Evolutionary conservation across 352 stramenopile genomes (phyloP).

Genomic region (Phytophthora syringae): DNA sequence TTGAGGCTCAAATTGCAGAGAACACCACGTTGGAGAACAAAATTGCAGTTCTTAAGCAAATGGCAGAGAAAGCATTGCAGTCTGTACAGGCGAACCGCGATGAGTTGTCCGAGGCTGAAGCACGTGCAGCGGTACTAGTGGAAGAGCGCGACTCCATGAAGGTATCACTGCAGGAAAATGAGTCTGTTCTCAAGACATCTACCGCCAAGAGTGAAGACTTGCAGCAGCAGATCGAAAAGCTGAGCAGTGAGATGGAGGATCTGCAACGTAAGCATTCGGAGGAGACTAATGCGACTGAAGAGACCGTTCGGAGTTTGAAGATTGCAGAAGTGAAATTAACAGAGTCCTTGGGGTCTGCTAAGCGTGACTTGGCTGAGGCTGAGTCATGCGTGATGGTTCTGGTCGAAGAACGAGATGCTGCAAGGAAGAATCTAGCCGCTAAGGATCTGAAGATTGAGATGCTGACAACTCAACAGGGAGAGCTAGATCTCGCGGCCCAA

Average conservation of each 20-base stretch:
- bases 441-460: constrained; percentile 49
- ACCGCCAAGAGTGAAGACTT: constrained; percentile 20
- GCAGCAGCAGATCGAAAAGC: constrained; percentile 30
- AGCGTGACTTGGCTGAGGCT: constrained; percentile 35
- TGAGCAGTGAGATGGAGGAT: constrained; percentile 25
- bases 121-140: constrained; percentile 20
- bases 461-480: constrained; percentile 40
- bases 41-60: constrained; percentile 34
- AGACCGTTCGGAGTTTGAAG: constrained; percentile 26
- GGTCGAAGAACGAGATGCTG: constrained; percentile 40
- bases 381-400: constrained; percentile 41
- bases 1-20: constrained; percentile 32
- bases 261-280: constrained; percentile 12
- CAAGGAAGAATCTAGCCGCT: constrained; percentile 31
- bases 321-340: constrained; percentile 15
- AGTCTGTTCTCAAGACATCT: constrained; percentile 18
- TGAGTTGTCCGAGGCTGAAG: constrained; percentile 30
- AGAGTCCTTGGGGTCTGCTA: constrained; percentile 23
- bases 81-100: constrained; percentile 34
- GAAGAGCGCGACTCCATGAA: constrained; percentile 35
- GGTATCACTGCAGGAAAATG: constrained; percentile 22
- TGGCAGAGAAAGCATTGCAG: constrained; percentile 43
- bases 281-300: constrained; percentile 18
- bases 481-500: constrained; percentile 30
- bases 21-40: constrained; percentile 42